Percentiles rank a stretch among this genome's conserved stretches.
Evolutionary conservation across 2,329 filamentous ascomycete genomes (phyloP).

Genomic region (Arthrobotrys sphaeroides): DNA sequence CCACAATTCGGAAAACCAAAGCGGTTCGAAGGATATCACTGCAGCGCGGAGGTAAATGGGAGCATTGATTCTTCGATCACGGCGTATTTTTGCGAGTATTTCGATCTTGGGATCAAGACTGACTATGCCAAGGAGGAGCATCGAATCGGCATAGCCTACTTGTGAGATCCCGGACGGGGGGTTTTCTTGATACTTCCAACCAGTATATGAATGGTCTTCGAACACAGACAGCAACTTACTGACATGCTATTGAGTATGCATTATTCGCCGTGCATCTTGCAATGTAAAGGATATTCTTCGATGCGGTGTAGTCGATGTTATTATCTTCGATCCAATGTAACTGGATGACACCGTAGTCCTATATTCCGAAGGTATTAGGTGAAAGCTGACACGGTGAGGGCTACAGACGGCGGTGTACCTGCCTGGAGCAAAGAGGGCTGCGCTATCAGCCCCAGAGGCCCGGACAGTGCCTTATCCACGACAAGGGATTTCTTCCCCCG

Average conservation of each 20-base stretch:
- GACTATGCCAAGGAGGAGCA: conserved; percentile 67
- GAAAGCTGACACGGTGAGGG: not conserved
- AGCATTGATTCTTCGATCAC: conserved; percentile 43
- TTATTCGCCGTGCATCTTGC: conserved; percentile 85
- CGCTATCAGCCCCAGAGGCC: conserved; percentile 87
- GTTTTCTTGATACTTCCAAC: conserved; percentile 61
- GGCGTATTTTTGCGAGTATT: conserved; percentile 43
- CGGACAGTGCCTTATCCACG: conserved; percentile 87
- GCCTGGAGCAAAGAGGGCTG: conserved; percentile 75
- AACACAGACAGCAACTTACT: conserved; percentile 60
- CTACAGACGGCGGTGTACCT: conserved; percentile 3
- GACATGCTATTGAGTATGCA: conserved; percentile 88
- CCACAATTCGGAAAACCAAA: conserved; percentile 54
- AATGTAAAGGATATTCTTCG: conserved; percentile 94
- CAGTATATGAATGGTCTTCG: conserved; percentile 14
- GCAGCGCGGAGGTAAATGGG: conserved; percentile 36
- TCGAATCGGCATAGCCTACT: conserved; percentile 69
- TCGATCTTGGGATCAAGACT: conserved; percentile 68
- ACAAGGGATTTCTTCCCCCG: conserved; percentile 99
- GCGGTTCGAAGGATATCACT: conserved; percentile 53
- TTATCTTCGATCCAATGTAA: conserved; percentile 96
- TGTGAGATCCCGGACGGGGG: conserved; percentile 59
- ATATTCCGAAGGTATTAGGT: conserved; percentile 64
- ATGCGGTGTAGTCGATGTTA: conserved; percentile 85
- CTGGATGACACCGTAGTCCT: conserved; percentile 97